A percentile compares a stretch with the other conserved stretches of the same genome.
phyloP scores from a whole-genome alignment of 768 basidiomycete species.

The Vararia minispora region DNA sequence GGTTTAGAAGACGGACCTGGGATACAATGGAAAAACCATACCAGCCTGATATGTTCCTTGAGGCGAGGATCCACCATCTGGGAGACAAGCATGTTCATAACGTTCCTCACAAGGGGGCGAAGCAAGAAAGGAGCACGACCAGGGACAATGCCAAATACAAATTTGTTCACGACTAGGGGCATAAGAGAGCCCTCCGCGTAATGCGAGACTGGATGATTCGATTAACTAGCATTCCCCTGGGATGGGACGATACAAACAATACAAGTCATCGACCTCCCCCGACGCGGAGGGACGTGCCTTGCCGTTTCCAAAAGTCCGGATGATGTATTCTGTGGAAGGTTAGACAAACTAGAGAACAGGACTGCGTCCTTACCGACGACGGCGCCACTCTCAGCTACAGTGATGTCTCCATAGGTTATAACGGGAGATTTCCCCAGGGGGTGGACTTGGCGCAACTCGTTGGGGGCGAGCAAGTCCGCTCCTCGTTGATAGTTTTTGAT shows the following conservation, averaged over 20 bases:
- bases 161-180: constrained; percentile 27
- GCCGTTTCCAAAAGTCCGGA: constrained; percentile 27
- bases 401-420: constrained; percentile 34
- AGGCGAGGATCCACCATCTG: constrained; percentile 20
- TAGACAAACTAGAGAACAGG: not conserved
- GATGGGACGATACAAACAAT: constrained; percentile 21
- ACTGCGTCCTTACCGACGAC: constrained; percentile 27
- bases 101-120: constrained; percentile 21
- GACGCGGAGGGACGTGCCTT: constrained; percentile 17
- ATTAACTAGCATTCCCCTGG: not conserved
- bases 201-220: constrained; percentile 22
- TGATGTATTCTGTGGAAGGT: constrained; percentile 26
- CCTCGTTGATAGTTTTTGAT: constrained; percentile 30
- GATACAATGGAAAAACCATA: too few relatives aligned
- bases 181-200: constrained; percentile 32
- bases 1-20: too few relatives aligned
- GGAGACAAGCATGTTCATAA: constrained; percentile 20
- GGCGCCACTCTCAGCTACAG: constrained; percentile 32
- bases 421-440: constrained; percentile 39
- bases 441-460: constrained; percentile 25
- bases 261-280: constrained; percentile 26
- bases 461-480: constrained; percentile 23
- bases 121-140: constrained; percentile 25
- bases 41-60: constrained; percentile 20
- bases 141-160: constrained; percentile 23